phyloP scores from a whole-genome alignment of 495 filamentous ascomycete species.

The Hypoxylon fuscum region DNA sequence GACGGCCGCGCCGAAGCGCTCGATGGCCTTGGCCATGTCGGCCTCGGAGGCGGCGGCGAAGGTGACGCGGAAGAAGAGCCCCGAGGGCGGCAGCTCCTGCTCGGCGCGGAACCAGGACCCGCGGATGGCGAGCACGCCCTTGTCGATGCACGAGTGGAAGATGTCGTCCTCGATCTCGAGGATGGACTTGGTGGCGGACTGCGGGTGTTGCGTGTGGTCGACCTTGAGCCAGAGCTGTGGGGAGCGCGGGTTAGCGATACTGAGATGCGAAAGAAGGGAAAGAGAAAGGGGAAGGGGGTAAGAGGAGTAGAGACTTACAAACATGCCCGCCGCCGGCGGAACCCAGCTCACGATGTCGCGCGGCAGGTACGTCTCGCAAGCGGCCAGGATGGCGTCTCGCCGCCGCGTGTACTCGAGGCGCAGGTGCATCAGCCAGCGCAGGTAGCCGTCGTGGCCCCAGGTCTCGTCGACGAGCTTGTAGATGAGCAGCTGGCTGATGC shows the following conservation, averaged over 20 bases:
- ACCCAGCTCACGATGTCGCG: conserved; percentile 82
- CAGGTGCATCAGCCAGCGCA: conserved; percentile 88
- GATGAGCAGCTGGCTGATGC: conserved; percentile 81
- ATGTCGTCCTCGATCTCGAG: conserved; percentile 84
- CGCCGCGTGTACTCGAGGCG: conserved; percentile 84
- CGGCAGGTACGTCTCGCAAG: conserved; percentile 84
- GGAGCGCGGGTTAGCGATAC: not conserved
- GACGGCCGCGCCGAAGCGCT: conserved; percentile 76
- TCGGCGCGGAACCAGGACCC: conserved; percentile 90
- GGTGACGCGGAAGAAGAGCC: conserved; percentile 86
- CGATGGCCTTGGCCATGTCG: conserved; percentile 80
- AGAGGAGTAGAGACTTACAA: conserved; percentile 65
- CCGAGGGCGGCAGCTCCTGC: conserved; percentile 51
- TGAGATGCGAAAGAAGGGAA: not conserved
- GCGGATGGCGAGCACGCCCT: conserved; percentile 77
- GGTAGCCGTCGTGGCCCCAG: conserved; percentile 93
- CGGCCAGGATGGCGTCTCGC: conserved; percentile 77
- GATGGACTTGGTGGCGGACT: conserved; percentile 63
- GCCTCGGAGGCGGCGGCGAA: conserved; percentile 81
- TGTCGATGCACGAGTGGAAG: conserved; percentile 74
- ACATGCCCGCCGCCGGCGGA: conserved; percentile 93
- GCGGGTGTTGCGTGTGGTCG: conserved; percentile 77
- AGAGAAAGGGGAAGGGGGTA: not conserved
- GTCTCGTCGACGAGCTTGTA: conserved; percentile 91
- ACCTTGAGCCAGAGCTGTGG: conserved; percentile 83